Percentiles rank a stretch among this genome's conserved stretches.
Evolutionary conservation across 1,139 yeast genomes (phyloP).

Genomic region (Taphrina deformans): DNA sequence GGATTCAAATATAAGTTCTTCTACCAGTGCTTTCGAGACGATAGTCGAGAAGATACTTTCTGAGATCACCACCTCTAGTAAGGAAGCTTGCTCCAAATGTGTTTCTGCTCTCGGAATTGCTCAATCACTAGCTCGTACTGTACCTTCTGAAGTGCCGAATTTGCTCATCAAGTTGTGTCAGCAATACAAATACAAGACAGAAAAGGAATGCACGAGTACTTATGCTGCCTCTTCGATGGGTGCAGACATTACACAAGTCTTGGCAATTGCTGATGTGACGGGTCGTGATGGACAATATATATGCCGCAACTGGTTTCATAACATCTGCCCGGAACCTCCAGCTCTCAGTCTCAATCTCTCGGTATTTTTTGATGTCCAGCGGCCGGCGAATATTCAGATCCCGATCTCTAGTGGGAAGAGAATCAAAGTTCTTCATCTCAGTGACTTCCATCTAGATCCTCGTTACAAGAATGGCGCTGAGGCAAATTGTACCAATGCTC

Average conservation of each 20-base stretch:
- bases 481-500: conserved; percentile 54
- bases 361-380: conserved; percentile 50
- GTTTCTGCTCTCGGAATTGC: conserved; percentile 50
- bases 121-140: conserved; percentile 48
- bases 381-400: conserved; percentile 47
- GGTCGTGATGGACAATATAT: conserved; percentile 53
- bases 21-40: neutral
- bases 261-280: conserved; percentile 49
- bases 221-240: conserved; percentile 48
- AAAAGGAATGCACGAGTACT: conserved; percentile 44
- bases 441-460: conserved; percentile 61
- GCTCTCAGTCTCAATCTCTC: conserved; percentile 49
- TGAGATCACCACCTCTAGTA: neutral
- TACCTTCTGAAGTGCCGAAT: conserved; percentile 51
- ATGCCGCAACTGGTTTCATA: conserved; percentile 51
- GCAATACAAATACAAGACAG: conserved; percentile 42
- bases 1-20: neutral
- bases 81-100: conserved; percentile 48
- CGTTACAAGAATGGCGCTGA: conserved; percentile 61
- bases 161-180: conserved; percentile 52
- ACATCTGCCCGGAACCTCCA: conserved; percentile 50
- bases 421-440: conserved; percentile 61
- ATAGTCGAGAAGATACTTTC: neutral
- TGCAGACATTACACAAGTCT: conserved; percentile 52
- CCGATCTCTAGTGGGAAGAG: conserved; percentile 48